phyloP scores from a whole-genome alignment of 768 basidiomycete genomes.

The Amanita subjunquillea region DNA sequence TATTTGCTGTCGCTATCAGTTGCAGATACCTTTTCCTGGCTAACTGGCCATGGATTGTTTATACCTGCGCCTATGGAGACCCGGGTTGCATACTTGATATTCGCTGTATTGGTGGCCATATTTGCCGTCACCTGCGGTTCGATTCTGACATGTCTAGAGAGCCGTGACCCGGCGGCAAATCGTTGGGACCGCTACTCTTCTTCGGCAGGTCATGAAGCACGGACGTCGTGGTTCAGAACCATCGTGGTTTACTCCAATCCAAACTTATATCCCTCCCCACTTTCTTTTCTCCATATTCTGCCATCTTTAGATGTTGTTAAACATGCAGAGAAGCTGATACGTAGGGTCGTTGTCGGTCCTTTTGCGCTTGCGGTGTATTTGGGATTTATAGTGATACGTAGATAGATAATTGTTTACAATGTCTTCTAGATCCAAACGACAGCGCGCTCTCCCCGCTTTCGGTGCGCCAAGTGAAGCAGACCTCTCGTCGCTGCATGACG shows the following conservation, averaged over 20 bases:
- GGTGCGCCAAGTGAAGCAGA: slow-evolving; percentile 3
- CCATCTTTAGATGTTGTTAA: not conserved
- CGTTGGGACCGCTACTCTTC: slow-evolving; percentile 42
- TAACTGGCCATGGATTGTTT: slow-evolving; percentile 1
- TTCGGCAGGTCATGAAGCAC: slow-evolving; percentile 32
- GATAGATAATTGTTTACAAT: not conserved
- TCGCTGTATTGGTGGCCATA: slow-evolving; percentile 25
- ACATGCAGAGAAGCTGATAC: slow-evolving; percentile 16
- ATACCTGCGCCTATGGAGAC: slow-evolving; percentile 36
- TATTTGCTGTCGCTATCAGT: slow-evolving; percentile 40
- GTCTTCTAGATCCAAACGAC: slow-evolving; percentile 24
- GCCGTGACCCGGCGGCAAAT: slow-evolving; percentile 1
- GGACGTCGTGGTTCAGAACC: slow-evolving; percentile 25
- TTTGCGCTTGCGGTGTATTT: slow-evolving; percentile 17
- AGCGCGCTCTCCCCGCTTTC: slow-evolving; percentile 8
- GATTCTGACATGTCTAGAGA: slow-evolving; percentile 16
- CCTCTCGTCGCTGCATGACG: not conserved
- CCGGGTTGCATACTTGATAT: slow-evolving; percentile 28
- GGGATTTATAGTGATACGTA: not conserved
- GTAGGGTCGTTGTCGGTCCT: slow-evolving; percentile 32
- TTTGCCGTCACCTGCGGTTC: slow-evolving; percentile 22
- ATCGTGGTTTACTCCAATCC: slow-evolving; percentile 24
- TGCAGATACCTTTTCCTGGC: slow-evolving; percentile 21
- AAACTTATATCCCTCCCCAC: slow-evolving; percentile 39
- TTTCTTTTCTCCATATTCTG: slow-evolving; percentile 30